phyloP scores from a whole-genome alignment of 139 green algal genomes.

The Nannochloris sp. region DNA sequence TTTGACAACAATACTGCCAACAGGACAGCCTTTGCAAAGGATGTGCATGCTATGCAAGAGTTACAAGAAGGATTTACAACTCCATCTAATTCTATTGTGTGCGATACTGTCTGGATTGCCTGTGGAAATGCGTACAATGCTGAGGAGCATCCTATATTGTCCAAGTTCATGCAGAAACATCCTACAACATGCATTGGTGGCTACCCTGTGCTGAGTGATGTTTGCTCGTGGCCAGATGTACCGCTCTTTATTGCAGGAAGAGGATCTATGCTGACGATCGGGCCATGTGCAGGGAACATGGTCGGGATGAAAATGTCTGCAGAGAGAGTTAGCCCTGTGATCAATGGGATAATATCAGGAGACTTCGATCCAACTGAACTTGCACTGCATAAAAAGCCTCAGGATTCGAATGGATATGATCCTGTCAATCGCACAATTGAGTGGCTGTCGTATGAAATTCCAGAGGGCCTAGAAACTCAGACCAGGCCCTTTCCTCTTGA shows the following conservation, averaged over 20 bases:
- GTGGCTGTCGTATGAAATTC: background rate
- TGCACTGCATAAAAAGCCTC: background rate
- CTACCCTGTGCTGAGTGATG: slow-evolving; percentile 10
- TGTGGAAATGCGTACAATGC: slow-evolving; percentile 20
- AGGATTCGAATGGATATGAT: background rate
- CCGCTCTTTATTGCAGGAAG: slow-evolving; percentile 16
- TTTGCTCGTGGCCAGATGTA: slow-evolving; percentile 11
- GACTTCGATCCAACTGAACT: background rate
- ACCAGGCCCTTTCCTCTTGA: background rate
- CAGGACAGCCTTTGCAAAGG: background rate
- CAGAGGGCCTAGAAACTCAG: background rate
- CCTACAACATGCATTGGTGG: slow-evolving; percentile 9
- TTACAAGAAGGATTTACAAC: background rate
- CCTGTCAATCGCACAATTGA: background rate
- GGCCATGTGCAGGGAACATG: slow-evolving; percentile 18
- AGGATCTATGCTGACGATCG: slow-evolving; percentile 11
- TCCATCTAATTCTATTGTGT: background rate
- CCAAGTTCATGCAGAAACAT: background rate
- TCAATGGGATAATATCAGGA: slow-evolving; percentile 8
- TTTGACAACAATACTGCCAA: background rate
- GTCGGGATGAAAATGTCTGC: slow-evolving; percentile 19
- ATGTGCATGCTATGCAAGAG: background rate
- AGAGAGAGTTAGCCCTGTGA: slow-evolving; percentile 8
- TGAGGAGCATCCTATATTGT: slow-evolving; percentile 7
- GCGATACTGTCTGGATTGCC: slow-evolving; percentile 18